Base-by-base conservation (phyloP, 805 yeast genomes). In the Saccharomycopsis sp. region DNA sequence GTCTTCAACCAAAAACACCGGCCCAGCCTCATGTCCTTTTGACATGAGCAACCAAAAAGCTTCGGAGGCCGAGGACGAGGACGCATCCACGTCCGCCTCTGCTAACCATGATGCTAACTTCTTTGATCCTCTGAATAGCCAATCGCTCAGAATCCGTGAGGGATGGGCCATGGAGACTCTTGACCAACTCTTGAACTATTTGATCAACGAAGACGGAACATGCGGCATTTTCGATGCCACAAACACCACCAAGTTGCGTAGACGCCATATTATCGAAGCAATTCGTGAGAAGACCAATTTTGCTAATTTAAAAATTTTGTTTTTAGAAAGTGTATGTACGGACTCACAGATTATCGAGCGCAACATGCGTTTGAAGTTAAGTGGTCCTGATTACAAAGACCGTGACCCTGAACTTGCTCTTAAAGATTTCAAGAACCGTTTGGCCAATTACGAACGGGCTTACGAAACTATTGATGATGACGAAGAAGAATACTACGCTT, bases 111-210 rank as follows among this genome's bases (percentile, higher is more conserved):
- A 82, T 58, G 97, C 97, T 1, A 85, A 80, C 58, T 93, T 93
- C 68, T 93, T 93, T 73, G 80, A 85, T 38, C 97, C 98, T 0
- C 84, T 82, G 56, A 90, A 94, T 70, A 72, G 76, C 47, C 74
- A 80, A 14, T 82, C 86, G 17, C 82, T 82, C 2, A 75, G 78
- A 35, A 74, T 90, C 52, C 80, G 98, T 61, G 97, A 93, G 67
- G 81, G 87, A 70, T 94, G 98, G 98, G 99, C 99, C 0, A 85
- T 87, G 83, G 96, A 93, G 63, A 93, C 99, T 0, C 74, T 93
- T 58, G 93, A 90, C 61, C 87, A 86, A 66, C 72, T 93, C 57
- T 74, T 93, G 41, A 93, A 92, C 64, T 92, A 89, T 71, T 79
- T 94, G 2, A 69, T 91, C 53, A 78, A 82, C 14, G 96, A 90